phyloP scores from a whole-genome alignment of 2,329 filamentous ascomycete species.

The Neobulgaria alba region DNA sequence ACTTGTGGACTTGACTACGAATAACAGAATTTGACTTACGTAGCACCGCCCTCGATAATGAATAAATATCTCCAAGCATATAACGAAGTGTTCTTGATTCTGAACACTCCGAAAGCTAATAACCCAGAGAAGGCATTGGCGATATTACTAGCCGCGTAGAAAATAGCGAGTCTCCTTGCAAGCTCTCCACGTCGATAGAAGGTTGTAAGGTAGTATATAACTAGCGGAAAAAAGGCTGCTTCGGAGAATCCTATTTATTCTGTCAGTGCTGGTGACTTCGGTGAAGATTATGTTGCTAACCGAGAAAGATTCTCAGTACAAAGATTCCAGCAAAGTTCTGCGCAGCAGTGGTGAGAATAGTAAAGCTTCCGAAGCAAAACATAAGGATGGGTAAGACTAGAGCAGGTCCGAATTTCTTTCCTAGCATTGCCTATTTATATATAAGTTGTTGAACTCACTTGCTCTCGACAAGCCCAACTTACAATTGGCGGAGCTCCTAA shows the following conservation, averaged over 20 bases:
- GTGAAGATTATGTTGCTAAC: too few species aligned
- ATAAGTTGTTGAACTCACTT: not conserved
- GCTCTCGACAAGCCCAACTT: constrained; percentile 1
- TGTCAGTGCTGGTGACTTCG: too few species aligned
- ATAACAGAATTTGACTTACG: too few species aligned
- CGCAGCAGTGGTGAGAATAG: constrained; percentile 41
- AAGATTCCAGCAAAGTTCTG: constrained; percentile 58
- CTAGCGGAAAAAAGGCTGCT: constrained; percentile 60
- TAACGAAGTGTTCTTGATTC: constrained; percentile 40
- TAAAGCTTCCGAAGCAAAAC: constrained; percentile 58
- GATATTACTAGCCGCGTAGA: constrained; percentile 69
- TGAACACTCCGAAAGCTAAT: constrained; percentile 36
- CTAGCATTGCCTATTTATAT: constrained; percentile 43
- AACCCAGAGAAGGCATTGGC: constrained; percentile 53
- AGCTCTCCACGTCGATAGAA: constrained; percentile 68
- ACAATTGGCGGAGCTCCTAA: constrained; percentile 56
- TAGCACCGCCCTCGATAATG: constrained; percentile 39
- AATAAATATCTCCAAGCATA: constrained; percentile 45
- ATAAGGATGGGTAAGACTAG: constrained; percentile 59
- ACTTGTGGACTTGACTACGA: too few species aligned
- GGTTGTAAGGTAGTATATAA: constrained; percentile 47
- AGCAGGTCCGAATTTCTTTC: constrained; percentile 58
- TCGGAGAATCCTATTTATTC: constrained; percentile 50
- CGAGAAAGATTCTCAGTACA: constrained; percentile 60
- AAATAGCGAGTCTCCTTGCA: constrained; percentile 60